A percentile compares a stretch with the other conserved stretches of the same genome.
phyloP scores from a whole-genome alignment of 2,329 filamentous ascomycete species.

The Colletotrichum chrysophilum region DNA sequence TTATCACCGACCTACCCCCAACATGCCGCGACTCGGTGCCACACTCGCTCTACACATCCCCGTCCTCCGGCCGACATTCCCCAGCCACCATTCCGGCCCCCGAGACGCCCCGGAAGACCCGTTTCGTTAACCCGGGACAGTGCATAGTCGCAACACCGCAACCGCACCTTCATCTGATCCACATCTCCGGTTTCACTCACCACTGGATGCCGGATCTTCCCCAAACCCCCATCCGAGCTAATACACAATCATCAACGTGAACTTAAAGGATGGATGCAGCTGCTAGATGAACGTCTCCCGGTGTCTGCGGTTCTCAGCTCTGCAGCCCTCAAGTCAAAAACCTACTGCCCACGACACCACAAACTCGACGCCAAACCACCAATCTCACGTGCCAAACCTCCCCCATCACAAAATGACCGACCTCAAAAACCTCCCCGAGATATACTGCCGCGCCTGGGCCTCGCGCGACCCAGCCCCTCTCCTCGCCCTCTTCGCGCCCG shows the following conservation, averaged over 20 bases:
- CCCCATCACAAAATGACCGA: background rate
- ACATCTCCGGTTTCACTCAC: constrained; percentile 1
- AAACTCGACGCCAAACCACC: background rate
- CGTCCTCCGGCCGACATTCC: background rate
- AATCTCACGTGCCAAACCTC: background rate
- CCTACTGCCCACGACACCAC: background rate
- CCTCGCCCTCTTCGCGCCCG: background rate
- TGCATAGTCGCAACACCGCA: background rate
- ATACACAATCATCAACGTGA: background rate
- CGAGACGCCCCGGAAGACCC: background rate
- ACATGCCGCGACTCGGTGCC: background rate
- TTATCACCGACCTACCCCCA: background rate
- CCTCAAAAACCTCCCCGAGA: background rate
- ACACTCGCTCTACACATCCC: background rate
- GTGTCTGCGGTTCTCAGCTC: too few species aligned
- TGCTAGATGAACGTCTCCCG: background rate
- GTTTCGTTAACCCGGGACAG: background rate
- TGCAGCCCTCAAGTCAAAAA: background rate
- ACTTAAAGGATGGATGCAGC: background rate
- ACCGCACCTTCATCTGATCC: background rate
- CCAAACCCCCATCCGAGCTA: background rate
- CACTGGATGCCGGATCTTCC: background rate
- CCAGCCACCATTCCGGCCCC: background rate
- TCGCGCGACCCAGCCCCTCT: background rate
- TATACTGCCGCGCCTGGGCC: constrained; percentile 7